A percentile compares a stretch with the other conserved stretches of the same genome.
Evolutionary conservation across 1,139 yeast genomes (phyloP).

Genomic region (Saccharomyces hybrid): DNA sequence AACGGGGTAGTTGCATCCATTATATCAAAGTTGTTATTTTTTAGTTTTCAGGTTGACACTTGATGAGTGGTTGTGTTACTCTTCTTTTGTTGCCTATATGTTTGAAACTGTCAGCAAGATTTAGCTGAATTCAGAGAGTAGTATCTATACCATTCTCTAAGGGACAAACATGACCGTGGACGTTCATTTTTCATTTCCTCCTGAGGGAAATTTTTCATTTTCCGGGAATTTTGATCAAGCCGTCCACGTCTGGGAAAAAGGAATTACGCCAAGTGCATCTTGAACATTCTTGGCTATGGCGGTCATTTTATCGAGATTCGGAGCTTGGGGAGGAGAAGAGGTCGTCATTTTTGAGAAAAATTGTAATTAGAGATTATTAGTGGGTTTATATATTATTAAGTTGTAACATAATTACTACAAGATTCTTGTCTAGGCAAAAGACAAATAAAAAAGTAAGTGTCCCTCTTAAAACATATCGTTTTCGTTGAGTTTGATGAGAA

Average conservation of each 20-base stretch:
- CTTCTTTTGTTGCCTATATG: neutral
- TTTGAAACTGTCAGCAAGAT: neutral
- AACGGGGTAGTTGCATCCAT: conserved; percentile 17
- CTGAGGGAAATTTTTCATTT: neutral
- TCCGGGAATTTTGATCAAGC: neutral
- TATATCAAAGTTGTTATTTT: neutral
- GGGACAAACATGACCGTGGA: neutral
- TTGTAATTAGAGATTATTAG: neutral
- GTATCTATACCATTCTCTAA: neutral
- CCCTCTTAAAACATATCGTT: neutral
- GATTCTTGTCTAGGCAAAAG: neutral
- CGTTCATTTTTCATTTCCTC: neutral
- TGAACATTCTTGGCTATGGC: neutral
- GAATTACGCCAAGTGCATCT: neutral
- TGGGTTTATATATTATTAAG: neutral
- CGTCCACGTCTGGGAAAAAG: neutral
- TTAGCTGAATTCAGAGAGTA: neutral
- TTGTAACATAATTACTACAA: neutral
- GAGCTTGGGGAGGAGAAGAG: neutral
- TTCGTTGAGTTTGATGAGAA: neutral
- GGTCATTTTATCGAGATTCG: neutral
- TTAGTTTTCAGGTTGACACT: neutral
- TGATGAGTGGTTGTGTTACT: neutral
- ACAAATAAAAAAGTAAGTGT: neutral
- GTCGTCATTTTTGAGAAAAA: neutral